Evolutionary conservation across 2,329 filamentous ascomycete genomes (phyloP), one percentile per base, ranked within the genome.

Genomic region (Thelonectria rubi): DNA sequence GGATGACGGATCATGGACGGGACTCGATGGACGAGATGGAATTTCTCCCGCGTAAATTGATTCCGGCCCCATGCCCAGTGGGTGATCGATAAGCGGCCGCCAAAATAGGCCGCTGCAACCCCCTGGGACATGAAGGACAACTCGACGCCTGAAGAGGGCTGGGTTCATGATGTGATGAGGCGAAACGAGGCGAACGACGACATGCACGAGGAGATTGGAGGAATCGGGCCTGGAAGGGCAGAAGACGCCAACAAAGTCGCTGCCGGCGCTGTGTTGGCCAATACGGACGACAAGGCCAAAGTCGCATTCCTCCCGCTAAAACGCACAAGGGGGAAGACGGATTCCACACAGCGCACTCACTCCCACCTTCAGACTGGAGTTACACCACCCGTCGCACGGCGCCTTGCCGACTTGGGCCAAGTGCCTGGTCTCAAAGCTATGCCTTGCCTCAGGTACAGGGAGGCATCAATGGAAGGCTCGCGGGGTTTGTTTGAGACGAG

Each of bases 241-340:
- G 55, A 53, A 26, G n/a, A 50, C 56, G 30, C 21, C 20, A 37
- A 30, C 55, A 26, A 24, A 37, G 42, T 17, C 11, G 20, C 20
- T 47, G 12, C 37, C 54, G 55, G 11, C 7, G 46, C 17, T 63
- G 54, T 14, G 49, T 48, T 59, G 52, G 51, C 60, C 58, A 63
- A 65, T 71, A 50, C 61, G 51, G 39, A 62, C 55, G 65, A 63
- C 50, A 60, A 65, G 61, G 51, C 63, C 62, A 66, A 61, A 51
- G 50, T 63, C 46, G 55, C 65, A 70, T 63, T 63, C 62, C 50
- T 64, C 57, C 52, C 59, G 51, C 63, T 57, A 58, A 63, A 67
- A 57, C 58, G 34, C 43, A 53, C 54, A 45, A 40, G 21, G 47
- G 24, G 34, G 15, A 9, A 56, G 54, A 26, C 34, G 34, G 54